Conservation (phyloP, 345 rosid species). For the Reutealis trisperma region DNA sequence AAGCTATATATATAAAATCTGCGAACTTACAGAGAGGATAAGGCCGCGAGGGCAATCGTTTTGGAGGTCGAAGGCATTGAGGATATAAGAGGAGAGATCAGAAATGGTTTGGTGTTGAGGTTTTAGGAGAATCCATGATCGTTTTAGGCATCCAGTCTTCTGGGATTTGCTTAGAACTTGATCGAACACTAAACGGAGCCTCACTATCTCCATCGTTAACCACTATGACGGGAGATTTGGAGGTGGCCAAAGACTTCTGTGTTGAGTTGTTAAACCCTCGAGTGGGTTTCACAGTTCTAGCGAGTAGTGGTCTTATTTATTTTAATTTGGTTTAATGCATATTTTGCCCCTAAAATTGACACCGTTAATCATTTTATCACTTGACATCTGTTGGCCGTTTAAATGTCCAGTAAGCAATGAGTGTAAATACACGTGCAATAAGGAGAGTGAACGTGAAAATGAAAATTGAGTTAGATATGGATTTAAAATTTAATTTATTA, state of each 20-base stretch:
- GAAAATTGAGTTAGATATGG: too few species aligned
- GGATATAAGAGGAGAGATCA: slow-evolving; percentile 62
- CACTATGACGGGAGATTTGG: background rate
- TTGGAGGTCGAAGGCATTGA: slow-evolving; percentile 54
- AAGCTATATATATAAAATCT: background rate
- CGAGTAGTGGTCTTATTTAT: background rate
- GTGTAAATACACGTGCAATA: too few species aligned
- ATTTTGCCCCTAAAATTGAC: too few species aligned
- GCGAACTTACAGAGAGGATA: slow-evolving; percentile 54
- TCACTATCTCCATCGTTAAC: slow-evolving; percentile 45
- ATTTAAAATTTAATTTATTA: too few species aligned
- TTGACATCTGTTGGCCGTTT: too few species aligned
- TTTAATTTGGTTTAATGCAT: too few species aligned
- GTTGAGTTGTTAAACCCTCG: slow-evolving; percentile 2
- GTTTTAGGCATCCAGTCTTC: slow-evolving; percentile 57
- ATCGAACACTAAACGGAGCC: slow-evolving; percentile 71
- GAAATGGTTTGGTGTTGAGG: slow-evolving; percentile 66
- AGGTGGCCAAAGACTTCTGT: background rate
- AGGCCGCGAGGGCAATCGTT: slow-evolving; percentile 72
- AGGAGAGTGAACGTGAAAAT: too few species aligned
- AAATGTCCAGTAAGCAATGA: too few species aligned
- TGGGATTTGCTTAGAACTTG: slow-evolving; percentile 52
- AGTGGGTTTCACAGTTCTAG: background rate
- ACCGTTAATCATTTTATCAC: too few species aligned
- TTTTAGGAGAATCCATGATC: slow-evolving; percentile 81